Percentiles rank a stretch among this genome's conserved stretches.
These are phyloP conservation scores for Raffaelea ambrosiae DNA, from an alignment of 2,329 filamentous ascomycete species.

Conservation along the genomic window DNA sequence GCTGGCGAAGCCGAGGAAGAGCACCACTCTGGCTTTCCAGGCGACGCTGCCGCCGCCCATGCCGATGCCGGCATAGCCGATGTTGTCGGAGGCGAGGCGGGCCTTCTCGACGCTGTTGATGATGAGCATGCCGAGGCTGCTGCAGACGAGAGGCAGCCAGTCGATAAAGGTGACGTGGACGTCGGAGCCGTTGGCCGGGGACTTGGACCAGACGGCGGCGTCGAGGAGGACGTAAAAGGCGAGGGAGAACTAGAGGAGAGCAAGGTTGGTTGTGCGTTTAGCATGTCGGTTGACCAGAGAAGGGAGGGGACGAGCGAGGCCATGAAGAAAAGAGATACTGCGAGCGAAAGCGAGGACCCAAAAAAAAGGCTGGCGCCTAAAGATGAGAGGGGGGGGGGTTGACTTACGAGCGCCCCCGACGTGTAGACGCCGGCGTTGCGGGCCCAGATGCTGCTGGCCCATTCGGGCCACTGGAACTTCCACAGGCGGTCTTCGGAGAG, in stretches of 20 bases:
- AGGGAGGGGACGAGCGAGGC: no score
- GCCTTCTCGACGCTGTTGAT: conserved; percentile 64
- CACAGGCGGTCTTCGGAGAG: conserved; percentile 54
- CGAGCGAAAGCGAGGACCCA: not conserved
- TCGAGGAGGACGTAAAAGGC: conserved; percentile 63
- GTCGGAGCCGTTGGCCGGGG: conserved; percentile 47
- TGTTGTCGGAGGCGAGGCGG: conserved; percentile 53
- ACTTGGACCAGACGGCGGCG: conserved; percentile 58
- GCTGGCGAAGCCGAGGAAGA: conserved; percentile 58
- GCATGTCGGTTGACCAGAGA: no score
- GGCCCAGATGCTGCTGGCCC: conserved; percentile 56
- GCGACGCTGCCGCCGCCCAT: conserved; percentile 33
- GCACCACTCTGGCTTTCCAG: conserved; percentile 60
- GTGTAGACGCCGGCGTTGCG: conserved; percentile 56
- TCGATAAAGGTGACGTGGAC: conserved; percentile 59
- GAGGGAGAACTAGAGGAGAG: conserved; percentile 48
- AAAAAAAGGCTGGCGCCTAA: not conserved
- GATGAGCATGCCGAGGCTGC: conserved; percentile 59
- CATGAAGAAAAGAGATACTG: no score
- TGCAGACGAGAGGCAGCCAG: conserved; percentile 63
- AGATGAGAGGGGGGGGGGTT: not conserved
- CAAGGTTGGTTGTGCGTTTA: no score
- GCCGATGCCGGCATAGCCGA: conserved; percentile 45
- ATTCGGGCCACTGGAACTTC: conserved; percentile 59
- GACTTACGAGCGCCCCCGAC: conserved; percentile 53